Evolutionary conservation across 768 basidiomycete genomes (phyloP).

Genomic region (Tubosaeta sp.): DNA sequence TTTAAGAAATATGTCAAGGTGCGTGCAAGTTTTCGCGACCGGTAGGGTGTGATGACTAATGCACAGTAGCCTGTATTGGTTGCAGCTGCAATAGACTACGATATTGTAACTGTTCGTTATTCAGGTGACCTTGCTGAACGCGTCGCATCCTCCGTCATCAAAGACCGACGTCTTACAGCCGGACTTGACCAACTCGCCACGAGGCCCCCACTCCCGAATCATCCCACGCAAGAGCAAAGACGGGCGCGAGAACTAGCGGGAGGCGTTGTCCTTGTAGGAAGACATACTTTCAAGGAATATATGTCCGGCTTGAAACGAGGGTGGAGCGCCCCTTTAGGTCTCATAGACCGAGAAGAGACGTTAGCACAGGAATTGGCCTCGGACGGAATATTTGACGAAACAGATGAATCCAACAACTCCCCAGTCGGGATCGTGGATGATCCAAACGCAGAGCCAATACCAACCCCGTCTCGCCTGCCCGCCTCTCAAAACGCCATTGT

Average conservation of each 20-base stretch:
- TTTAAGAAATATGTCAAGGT: conserved; percentile 99
- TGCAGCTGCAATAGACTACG: conserved; percentile 92
- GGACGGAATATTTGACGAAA: conserved; percentile 79
- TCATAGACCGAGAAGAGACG: conserved; percentile 65
- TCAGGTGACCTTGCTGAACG: conserved; percentile 82
- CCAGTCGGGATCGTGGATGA: conserved; percentile 23
- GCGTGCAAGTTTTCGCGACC: conserved; percentile 24
- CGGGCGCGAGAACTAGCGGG: conserved; percentile 67
- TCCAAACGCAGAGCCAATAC: conserved; percentile 37
- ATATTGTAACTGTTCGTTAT: conserved; percentile 72
- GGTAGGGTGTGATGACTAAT: conserved; percentile 1
- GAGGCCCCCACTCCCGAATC: conserved; percentile 41
- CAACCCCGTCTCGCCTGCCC: conserved; percentile 37
- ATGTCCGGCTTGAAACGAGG: conserved; percentile 82
- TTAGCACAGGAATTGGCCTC: conserved; percentile 62
- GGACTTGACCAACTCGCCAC: conserved; percentile 56
- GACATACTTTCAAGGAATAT: conserved; percentile 93
- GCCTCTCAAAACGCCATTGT: conserved; percentile 31
- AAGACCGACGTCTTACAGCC: conserved; percentile 60
- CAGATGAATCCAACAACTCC: conserved; percentile 31
- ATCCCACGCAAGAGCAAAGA: conserved; percentile 48
- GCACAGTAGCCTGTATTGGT: conserved; percentile 78
- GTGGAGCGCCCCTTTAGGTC: conserved; percentile 71
- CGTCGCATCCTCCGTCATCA: conserved; percentile 68
- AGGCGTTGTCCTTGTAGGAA: conserved; percentile 80